Conservation (phyloP, 306 rosid species). For the Gastrolobium villosum region DNA sequence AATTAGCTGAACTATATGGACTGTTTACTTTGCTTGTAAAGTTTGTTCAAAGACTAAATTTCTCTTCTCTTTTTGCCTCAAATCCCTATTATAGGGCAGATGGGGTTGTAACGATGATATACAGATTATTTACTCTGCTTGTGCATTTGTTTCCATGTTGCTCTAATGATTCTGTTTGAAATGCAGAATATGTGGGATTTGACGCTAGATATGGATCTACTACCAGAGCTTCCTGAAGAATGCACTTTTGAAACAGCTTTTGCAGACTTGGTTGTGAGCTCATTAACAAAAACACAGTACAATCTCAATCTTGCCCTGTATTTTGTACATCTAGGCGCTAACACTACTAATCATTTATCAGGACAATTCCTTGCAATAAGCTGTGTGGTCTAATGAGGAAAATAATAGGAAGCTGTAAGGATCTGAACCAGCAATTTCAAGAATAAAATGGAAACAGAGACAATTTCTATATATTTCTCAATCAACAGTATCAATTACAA, state of each 20-base stretch:
- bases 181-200: conserved; percentile 81
- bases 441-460: too few relatives aligned
- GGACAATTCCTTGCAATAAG: conserved; percentile 77
- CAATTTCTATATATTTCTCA: too few relatives aligned
- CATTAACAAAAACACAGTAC: not conserved
- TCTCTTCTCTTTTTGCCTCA: conserved; percentile 36
- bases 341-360: conserved; percentile 45
- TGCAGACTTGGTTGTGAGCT: conserved; percentile 74
- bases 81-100: too few relatives aligned
- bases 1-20: conserved; percentile 17
- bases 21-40: conserved; percentile 41
- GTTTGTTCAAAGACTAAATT: conserved; percentile 28
- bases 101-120: too few relatives aligned
- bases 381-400: conserved; percentile 62
- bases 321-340: not conserved
- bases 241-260: conserved; percentile 69
- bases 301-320: not conserved
- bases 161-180: conserved; percentile 6
- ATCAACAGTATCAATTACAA: too few relatives aligned
- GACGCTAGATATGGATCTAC: conserved; percentile 65
- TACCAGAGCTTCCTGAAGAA: conserved; percentile 68
- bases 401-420: conserved; percentile 48
- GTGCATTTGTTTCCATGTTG: not conserved
- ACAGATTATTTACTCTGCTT: too few relatives aligned
- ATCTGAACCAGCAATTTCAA: too few relatives aligned